A percentile compares a stretch with the other conserved stretches of the same genome.
These are phyloP conservation scores for Silene conica DNA, from an alignment of 148 eudicot species.

Conservation along the genomic window DNA sequence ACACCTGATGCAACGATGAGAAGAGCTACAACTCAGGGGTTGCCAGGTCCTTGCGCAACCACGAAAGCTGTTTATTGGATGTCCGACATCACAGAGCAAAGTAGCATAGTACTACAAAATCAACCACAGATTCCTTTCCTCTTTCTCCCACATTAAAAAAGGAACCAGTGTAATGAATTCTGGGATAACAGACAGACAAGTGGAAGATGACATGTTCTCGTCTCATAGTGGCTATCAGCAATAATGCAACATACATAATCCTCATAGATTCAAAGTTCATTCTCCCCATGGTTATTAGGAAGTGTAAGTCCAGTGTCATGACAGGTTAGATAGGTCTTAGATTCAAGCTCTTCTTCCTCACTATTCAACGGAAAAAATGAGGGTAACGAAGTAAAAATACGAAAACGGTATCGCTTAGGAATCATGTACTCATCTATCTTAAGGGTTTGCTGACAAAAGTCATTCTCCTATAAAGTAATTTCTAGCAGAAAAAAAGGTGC, in stretches of 20 bases:
- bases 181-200: conserved; percentile 19
- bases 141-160: conserved; percentile 5
- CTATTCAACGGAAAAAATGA: neutral
- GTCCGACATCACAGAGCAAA: conserved; percentile 3
- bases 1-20: neutral
- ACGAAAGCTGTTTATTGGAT: neutral
- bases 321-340: neutral
- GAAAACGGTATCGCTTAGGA: neutral
- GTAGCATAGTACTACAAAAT: conserved; percentile 7
- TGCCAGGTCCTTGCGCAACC: neutral
- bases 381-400: neutral
- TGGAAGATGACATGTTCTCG: conserved; percentile 19
- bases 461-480: neutral
- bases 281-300: neutral
- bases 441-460: conserved; percentile 4
- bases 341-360: neutral
- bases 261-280: conserved; percentile 2
- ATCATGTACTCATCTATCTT: neutral
- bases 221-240: conserved; percentile 10
- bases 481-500: neutral
- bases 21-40: neutral
- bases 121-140: conserved; percentile 18
- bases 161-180: conserved; percentile 12
- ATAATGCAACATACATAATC: conserved; percentile 12
- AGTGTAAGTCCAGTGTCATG: conserved; percentile 7